These are phyloP conservation scores for Danielozyma ontarioensis DNA, from an alignment of 805 yeast species.

Conservation along the genomic window DNA sequence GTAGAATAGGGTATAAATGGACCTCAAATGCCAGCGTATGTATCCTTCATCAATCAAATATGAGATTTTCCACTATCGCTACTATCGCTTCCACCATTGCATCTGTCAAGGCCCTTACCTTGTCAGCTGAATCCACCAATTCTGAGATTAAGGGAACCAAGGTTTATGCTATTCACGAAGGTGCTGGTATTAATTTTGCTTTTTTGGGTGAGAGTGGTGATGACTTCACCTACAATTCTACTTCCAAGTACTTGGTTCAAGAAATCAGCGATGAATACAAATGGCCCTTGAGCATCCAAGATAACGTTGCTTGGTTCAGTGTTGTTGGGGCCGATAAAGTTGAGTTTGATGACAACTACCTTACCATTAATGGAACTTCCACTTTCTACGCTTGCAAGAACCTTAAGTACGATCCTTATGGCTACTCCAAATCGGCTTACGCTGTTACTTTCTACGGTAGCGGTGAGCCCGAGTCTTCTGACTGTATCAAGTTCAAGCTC, in stretches of 20 bases:
- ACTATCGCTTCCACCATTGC: neutral
- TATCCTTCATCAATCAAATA: too few relatives aligned
- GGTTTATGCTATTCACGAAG: neutral
- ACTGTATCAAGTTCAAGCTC: slow-evolving; percentile 11
- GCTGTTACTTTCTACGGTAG: slow-evolving; percentile 10
- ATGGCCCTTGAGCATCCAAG: neutral
- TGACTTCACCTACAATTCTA: neutral
- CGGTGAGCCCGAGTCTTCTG: slow-evolving; percentile 10
- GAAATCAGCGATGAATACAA: neutral
- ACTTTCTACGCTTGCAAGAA: slow-evolving; percentile 39
- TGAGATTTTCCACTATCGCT: neutral
- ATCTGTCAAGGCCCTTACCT: neutral
- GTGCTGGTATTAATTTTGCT: neutral
- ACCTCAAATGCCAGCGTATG: too few relatives aligned
- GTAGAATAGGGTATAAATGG: too few relatives aligned
- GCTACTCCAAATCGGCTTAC: slow-evolving; percentile 20
- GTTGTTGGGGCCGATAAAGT: slow-evolving; percentile 3
- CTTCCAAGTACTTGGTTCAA: neutral
- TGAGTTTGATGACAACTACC: slow-evolving; percentile 13
- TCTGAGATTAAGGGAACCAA: neutral
- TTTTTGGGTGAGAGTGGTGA: neutral
- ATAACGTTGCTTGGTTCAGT: neutral
- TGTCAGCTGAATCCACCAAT: neutral
- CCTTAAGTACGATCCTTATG: slow-evolving; percentile 41
- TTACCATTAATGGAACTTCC: slow-evolving; percentile 23